Evolutionary conservation across 2,329 filamentous ascomycete species (phyloP).

Genomic region (Sporothrix euskadiensis): DNA sequence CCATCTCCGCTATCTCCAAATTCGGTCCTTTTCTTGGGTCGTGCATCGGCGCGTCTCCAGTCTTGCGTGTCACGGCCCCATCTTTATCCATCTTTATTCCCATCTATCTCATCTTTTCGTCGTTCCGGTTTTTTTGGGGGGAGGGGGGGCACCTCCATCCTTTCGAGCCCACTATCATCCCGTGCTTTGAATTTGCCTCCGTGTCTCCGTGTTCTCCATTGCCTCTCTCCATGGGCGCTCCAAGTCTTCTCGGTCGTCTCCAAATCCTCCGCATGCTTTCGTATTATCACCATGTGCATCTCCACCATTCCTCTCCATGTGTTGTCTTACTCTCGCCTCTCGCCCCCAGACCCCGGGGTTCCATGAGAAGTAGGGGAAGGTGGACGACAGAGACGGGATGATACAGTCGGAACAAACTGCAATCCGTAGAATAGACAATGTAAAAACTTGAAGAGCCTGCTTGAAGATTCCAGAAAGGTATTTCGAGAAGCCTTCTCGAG

Average conservation of each 20-base stretch:
- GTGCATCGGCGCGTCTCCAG: constrained; percentile 11
- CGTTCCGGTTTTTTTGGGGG: background rate
- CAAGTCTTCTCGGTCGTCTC: background rate
- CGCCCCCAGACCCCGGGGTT: background rate
- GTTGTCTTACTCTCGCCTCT: background rate
- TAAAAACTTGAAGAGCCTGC: no score
- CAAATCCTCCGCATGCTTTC: background rate
- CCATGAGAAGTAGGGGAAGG: background rate
- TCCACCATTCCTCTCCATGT: background rate
- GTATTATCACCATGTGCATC: background rate
- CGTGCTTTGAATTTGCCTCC: background rate
- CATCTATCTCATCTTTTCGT: background rate
- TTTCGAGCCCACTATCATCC: background rate
- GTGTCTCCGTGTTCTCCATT: background rate
- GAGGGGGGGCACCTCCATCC: background rate
- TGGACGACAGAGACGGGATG: background rate
- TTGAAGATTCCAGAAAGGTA: background rate
- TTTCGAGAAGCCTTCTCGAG: no score
- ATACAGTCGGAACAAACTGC: background rate
- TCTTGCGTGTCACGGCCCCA: background rate
- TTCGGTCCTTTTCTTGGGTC: constrained; percentile 12
- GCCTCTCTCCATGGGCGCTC: background rate
- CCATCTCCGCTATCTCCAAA: constrained; percentile 1
- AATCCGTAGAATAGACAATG: no score
- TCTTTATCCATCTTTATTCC: background rate